phyloP scores from a whole-genome alignment of 768 basidiomycete genomes.

The Lentinula guzmanii region DNA sequence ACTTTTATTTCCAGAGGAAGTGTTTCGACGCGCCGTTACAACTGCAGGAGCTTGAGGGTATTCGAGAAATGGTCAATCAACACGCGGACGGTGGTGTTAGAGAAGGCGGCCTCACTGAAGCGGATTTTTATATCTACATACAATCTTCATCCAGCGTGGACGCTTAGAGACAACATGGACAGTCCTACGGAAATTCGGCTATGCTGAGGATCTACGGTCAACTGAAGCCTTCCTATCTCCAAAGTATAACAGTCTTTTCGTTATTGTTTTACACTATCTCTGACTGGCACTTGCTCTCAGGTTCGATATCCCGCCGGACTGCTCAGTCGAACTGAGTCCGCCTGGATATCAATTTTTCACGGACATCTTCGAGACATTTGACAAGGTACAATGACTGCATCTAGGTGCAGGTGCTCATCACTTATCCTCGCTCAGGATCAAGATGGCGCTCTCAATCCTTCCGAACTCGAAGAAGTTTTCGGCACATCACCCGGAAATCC shows the following conservation, averaged over 20 bases:
- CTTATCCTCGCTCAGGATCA: slow-evolving; percentile 55
- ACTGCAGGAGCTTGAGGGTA: slow-evolving; percentile 91
- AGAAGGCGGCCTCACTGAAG: slow-evolving; percentile 81
- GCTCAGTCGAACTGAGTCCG: slow-evolving; percentile 93
- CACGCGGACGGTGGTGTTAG: slow-evolving; percentile 72
- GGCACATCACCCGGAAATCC: too few species aligned
- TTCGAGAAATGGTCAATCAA: slow-evolving; percentile 84
- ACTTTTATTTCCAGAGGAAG: slow-evolving; percentile 55
- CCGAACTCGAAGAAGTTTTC: too few species aligned
- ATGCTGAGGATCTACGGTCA: slow-evolving; percentile 88
- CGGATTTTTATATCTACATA: slow-evolving; percentile 90
- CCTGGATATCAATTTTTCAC: slow-evolving; percentile 96
- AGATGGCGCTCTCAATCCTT: too few species aligned
- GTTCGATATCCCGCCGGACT: slow-evolving; percentile 90
- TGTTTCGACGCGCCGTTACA: slow-evolving; percentile 94
- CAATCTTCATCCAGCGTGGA: slow-evolving; percentile 93
- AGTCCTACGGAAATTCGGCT: slow-evolving; percentile 90
- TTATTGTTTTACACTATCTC: background rate
- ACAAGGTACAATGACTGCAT: slow-evolving; percentile 52
- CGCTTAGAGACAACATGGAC: slow-evolving; percentile 98
- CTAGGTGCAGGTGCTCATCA: background rate
- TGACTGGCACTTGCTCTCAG: slow-evolving; percentile 30
- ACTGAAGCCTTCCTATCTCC: slow-evolving; percentile 85
- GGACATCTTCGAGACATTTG: slow-evolving; percentile 91
- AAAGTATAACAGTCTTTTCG: slow-evolving; percentile 49